These are phyloP conservation scores for Echinosophora koreensis DNA, from an alignment of 306 rosid genomes.

Conservation along the genomic window DNA sequence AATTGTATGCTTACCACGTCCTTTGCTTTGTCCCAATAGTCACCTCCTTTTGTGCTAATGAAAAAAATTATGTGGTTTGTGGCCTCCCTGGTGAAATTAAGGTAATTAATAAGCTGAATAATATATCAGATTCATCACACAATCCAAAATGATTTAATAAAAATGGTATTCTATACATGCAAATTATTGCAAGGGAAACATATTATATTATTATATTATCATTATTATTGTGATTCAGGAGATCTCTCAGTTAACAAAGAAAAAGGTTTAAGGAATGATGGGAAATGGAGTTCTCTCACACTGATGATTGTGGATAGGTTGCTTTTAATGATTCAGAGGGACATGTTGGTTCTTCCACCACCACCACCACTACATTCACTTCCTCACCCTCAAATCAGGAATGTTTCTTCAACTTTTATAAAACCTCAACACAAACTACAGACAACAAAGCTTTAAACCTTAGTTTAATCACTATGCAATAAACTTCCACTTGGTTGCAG, in stretches of 20 bases:
- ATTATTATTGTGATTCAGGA: not conserved
- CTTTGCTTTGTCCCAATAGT: constrained; percentile 35
- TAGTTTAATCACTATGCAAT: constrained; percentile 35
- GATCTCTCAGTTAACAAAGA: not conserved
- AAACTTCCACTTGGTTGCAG: constrained; percentile 40
- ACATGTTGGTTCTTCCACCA: constrained; percentile 60
- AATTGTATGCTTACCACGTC: constrained; percentile 29
- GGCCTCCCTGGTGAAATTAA: not conserved
- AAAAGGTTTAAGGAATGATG: not conserved
- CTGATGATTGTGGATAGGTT: constrained; percentile 40
- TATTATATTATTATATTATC: no score
- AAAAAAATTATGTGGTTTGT: constrained; percentile 6
- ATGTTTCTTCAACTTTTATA: constrained; percentile 44
- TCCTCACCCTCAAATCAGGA: constrained; percentile 67
- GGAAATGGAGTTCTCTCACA: constrained; percentile 6
- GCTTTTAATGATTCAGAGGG: constrained; percentile 45
- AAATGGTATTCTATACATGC: not conserved
- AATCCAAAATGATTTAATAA: no score
- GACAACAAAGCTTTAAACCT: constrained; percentile 44
- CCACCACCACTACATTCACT: constrained; percentile 43
- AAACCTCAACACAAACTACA: constrained; percentile 19
- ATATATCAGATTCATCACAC: not conserved
- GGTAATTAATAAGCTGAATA: not conserved
- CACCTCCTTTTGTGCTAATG: not conserved
- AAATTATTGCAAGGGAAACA: not conserved